Conservation (phyloP, 2,329 filamentous ascomycete genomes). For the Xylariaceae sp. region DNA sequence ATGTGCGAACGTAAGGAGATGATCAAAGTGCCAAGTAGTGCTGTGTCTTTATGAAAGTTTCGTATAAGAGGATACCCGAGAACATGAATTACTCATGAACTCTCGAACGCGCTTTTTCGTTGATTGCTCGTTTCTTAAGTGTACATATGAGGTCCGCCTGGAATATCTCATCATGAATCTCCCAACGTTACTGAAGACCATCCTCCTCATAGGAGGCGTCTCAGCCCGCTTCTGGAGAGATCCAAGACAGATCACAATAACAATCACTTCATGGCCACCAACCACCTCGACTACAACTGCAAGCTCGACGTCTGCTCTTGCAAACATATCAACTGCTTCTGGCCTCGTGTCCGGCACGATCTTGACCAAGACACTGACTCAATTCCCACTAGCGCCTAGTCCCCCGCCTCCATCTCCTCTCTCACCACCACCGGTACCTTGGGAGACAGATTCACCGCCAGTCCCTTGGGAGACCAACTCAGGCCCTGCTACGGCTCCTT, state of each 20-base stretch:
- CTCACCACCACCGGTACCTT: conserved; percentile 10
- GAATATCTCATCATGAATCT: too few relatives aligned
- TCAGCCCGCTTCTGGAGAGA: background rate
- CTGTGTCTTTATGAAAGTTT: too few relatives aligned
- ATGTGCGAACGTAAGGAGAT: too few relatives aligned
- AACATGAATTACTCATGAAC: too few relatives aligned
- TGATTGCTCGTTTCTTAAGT: too few relatives aligned
- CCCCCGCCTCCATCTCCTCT: conserved; percentile 9
- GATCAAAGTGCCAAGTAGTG: too few relatives aligned
- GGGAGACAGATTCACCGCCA: conserved; percentile 4
- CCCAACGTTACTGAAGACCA: too few relatives aligned
- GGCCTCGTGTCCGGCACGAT: conserved; percentile 15
- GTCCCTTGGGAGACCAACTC: background rate
- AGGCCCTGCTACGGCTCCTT: background rate
- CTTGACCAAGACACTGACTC: conserved; percentile 8
- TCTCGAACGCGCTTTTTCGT: too few relatives aligned
- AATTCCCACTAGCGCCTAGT: background rate
- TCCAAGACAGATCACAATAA: background rate
- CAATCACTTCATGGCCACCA: background rate
- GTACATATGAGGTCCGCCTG: too few relatives aligned
- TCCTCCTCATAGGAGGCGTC: too few relatives aligned
- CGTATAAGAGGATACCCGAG: too few relatives aligned
- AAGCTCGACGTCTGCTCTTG: conserved; percentile 12
- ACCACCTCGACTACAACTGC: background rate
- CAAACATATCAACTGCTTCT: conserved; percentile 15